These are phyloP conservation scores for Saccharomyces hybrid DNA, from an alignment of 1,139 yeast species.

Conservation along the genomic window DNA sequence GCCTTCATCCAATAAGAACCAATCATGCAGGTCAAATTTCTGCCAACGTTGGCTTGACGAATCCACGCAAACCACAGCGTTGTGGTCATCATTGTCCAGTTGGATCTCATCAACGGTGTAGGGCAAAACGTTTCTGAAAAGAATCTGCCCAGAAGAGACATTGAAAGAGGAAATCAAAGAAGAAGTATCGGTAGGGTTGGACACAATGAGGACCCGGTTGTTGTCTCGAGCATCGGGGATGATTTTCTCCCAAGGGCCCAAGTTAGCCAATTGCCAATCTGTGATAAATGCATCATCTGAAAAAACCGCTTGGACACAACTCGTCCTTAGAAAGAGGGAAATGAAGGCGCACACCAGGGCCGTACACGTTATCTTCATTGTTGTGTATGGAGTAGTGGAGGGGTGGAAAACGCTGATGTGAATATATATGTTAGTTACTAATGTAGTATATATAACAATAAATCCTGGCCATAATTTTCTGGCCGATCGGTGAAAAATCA, in stretches of 20 bases:
- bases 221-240: background rate
- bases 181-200: background rate
- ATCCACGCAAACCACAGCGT: background rate
- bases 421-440: background rate
- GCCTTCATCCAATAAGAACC: background rate
- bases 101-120: background rate
- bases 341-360: background rate
- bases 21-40: background rate
- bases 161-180: background rate
- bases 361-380: background rate
- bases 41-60: background rate
- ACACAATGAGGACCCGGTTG: background rate
- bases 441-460: background rate
- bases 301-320: conserved; percentile 23
- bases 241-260: background rate
- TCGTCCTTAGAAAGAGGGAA: background rate
- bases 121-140: conserved; percentile 1
- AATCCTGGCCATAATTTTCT: background rate
- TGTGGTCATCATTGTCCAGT: background rate
- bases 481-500: background rate
- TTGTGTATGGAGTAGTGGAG: background rate
- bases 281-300: conserved; percentile 31
- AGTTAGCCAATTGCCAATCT: conserved; percentile 30
- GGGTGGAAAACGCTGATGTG: background rate
- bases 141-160: background rate